phyloP scores from a whole-genome alignment of 2,329 filamentous ascomycete species.

The Fusarium xyrophilum region DNA sequence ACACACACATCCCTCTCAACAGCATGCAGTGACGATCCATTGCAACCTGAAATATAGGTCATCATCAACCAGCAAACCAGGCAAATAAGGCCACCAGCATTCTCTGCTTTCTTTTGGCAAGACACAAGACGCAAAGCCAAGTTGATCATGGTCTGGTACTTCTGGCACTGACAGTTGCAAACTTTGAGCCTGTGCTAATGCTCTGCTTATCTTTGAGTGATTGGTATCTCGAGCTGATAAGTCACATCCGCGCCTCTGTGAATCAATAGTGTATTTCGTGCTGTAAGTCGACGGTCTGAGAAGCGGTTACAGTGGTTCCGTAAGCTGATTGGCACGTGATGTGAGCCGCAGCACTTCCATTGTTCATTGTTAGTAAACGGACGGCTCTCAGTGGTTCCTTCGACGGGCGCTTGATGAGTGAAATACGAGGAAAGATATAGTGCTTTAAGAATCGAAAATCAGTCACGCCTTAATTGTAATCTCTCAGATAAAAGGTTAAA shows the following conservation, averaged over 20 bases:
- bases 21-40: slow-evolving; percentile 25
- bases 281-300: slow-evolving; percentile 34
- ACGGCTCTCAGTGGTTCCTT: not conserved
- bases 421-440: too few relatives aligned
- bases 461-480: too few relatives aligned
- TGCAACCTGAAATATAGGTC: not conserved
- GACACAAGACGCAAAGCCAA: not conserved
- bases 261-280: not conserved
- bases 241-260: slow-evolving; percentile 10
- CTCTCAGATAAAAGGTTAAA: not conserved
- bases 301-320: slow-evolving; percentile 23
- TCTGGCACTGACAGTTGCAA: not conserved
- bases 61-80: not conserved
- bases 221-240: not conserved
- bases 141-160: not conserved
- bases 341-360: slow-evolving; percentile 2
- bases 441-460: too few relatives aligned
- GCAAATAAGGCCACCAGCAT: slow-evolving; percentile 1
- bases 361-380: not conserved
- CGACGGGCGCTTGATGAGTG: not conserved
- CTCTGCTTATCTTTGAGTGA: not conserved
- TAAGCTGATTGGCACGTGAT: slow-evolving; percentile 9
- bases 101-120: slow-evolving; percentile 14
- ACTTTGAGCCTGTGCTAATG: not conserved
- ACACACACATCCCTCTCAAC: too few relatives aligned